Evolutionary conservation across 768 basidiomycete genomes (phyloP), one percentile per base, ranked within the genome.

Genomic region (Lentinula sp.): DNA sequence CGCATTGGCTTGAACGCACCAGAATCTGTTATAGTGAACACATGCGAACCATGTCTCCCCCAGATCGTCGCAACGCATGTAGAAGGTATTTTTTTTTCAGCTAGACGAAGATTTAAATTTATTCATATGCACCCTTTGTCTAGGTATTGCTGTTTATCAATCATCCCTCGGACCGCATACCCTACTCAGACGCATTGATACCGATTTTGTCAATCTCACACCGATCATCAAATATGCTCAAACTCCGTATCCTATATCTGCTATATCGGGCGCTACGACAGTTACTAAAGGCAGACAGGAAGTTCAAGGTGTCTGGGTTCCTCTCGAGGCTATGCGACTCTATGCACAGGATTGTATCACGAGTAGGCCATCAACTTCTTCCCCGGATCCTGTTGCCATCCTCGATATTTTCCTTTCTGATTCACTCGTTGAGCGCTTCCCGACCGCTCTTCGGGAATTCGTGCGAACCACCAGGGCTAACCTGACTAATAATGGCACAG

Each of bases 121-220:
- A 67, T 57, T 23, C 51, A 62, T n/a, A 18, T 46, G 28, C 28
- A 28, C 3, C 28, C 28, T 42, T 23, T 51, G 41, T 65, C 20
- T 64, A 91, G 89, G 85, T 65, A 86, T 91, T 59, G 82, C 87
- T 42, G 88, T 91, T 54, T 91, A 90, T 71, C 86, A 87, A 68
- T 87, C 85, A 71, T 77, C 74, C 56, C 77, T 90, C 9, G 84
- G 82, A 43, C 71, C 79, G 7, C 76, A 77, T 55, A 74, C 79
- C 36, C 76, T 91, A 51, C 72, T 90, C 64, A 84, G 90, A 66
- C 85, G 90, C 64, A 84, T 90, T 59, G 89, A 91, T 73, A 88
- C 88, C 37, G 87, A 89, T 67, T 91, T 87, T 65, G 88, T 91
- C 66, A 88, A 91, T 69, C 77, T 90, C 50, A 80, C 86, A 46